phyloP scores from a whole-genome alignment of 2,329 filamentous ascomycete species.

The Cladorrhinum sp. region DNA sequence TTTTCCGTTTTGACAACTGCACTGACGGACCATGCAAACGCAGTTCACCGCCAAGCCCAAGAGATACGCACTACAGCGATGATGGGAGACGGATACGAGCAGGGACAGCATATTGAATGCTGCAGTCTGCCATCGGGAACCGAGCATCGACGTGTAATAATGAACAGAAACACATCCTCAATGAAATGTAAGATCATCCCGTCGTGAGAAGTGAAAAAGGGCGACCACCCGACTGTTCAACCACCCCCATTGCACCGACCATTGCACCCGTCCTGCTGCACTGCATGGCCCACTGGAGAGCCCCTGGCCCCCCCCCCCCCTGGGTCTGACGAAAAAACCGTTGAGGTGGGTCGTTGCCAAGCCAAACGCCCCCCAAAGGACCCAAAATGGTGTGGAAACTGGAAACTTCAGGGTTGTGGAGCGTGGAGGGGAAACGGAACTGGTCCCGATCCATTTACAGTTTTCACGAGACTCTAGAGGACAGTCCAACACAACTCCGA shows the following conservation, averaged over 20 bases:
- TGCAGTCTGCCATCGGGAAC: conserved; percentile 2
- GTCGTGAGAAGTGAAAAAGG: not conserved
- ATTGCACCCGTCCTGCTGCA: not conserved
- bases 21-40: conserved; percentile 8
- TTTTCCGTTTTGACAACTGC: conserved; percentile 7
- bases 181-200: not conserved
- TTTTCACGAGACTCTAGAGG: no score
- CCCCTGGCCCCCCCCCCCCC: not conserved
- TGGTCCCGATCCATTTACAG: not conserved
- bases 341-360: conserved; percentile 8
- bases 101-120: not conserved
- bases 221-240: not conserved
- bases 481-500: no score
- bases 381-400: not conserved
- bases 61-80: not conserved
- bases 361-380: not conserved
- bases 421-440: not conserved
- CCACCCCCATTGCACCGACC: no score
- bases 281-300: not conserved
- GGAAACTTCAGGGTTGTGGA: not conserved
- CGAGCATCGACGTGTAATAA: not conserved
- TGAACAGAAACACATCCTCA: not conserved
- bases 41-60: not conserved
- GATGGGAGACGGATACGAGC: conserved; percentile 20
- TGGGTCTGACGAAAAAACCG: conserved; percentile 6